Evolutionary conservation across 2,329 filamentous ascomycete species (phyloP).

Genomic region (Chalara sp.): DNA sequence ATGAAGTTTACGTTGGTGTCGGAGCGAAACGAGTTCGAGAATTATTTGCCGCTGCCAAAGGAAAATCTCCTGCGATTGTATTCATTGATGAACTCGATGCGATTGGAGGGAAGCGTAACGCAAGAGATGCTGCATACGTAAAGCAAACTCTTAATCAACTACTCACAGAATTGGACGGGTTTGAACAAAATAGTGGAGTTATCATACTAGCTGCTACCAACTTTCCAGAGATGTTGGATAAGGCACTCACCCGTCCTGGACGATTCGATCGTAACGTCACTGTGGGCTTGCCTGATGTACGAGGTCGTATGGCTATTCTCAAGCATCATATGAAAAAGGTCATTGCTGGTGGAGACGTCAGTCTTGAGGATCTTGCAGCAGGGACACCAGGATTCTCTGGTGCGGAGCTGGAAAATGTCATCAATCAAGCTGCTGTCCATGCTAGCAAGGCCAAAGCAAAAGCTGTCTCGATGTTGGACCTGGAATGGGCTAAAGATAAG

Average conservation of each 20-base stretch:
- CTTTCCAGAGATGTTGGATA: conserved; percentile 89
- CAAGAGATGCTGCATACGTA: conserved; percentile 86
- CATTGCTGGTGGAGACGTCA: conserved; percentile 71
- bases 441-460: conserved; percentile 81
- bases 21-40: conserved; percentile 94
- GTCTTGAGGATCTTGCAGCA: conserved; percentile 75
- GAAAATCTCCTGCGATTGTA: conserved; percentile 85
- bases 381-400: conserved; percentile 90
- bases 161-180: conserved; percentile 92
- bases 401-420: conserved; percentile 91
- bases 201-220: conserved; percentile 97
- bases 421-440: conserved; percentile 91
- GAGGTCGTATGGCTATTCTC: conserved; percentile 85
- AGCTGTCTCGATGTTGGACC: conserved; percentile 69
- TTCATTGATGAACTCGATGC: conserved; percentile 95
- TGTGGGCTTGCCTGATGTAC: conserved; percentile 85
- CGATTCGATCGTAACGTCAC: conserved; percentile 91
- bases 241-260: conserved; percentile 86
- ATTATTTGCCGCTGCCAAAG: conserved; percentile 74
- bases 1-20: conserved; percentile 96
- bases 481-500: conserved; percentile 98
- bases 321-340: conserved; percentile 93
- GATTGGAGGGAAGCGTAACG: conserved; percentile 89
- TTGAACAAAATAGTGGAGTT: conserved; percentile 88
- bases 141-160: conserved; percentile 98